phyloP scores from a whole-genome alignment of 352 stramenopile genomes.

The Phytophthora pistaciae region DNA sequence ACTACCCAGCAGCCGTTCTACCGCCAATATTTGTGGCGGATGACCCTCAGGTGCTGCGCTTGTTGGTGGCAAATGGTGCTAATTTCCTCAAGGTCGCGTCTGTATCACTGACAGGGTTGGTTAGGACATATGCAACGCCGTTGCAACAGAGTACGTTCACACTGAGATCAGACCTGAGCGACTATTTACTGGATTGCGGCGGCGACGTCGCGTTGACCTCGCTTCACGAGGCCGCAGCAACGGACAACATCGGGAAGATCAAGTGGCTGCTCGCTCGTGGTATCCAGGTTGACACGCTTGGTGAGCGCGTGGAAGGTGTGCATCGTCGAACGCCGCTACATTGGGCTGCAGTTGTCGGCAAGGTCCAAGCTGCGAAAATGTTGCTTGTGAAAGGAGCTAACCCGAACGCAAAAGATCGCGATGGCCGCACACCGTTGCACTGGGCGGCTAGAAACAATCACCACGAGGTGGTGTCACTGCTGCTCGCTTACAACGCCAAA shows the following conservation, averaged over 20 bases:
- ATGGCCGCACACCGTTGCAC: conserved; percentile 76
- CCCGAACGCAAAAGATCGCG: conserved; percentile 63
- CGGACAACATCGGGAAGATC: conserved; percentile 53
- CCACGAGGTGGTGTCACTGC: conserved; percentile 50
- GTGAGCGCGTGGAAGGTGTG: conserved; percentile 70
- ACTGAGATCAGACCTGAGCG: conserved; percentile 61
- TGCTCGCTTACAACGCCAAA: conserved; percentile 57
- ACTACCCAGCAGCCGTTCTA: conserved; percentile 62
- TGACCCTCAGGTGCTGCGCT: conserved; percentile 71
- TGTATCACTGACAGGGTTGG: conserved; percentile 49
- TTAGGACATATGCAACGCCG: conserved; percentile 56
- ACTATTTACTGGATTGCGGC: conserved; percentile 72
- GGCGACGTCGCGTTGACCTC: conserved; percentile 82
- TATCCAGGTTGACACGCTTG: conserved; percentile 56
- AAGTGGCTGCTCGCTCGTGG: conserved; percentile 53
- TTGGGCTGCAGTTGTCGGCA: conserved; percentile 74
- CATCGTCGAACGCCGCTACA: conserved; percentile 76
- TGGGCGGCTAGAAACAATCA: conserved; percentile 84
- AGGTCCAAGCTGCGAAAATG: conserved; percentile 37
- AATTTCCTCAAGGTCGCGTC: conserved; percentile 77
- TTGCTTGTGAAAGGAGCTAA: conserved; percentile 60
- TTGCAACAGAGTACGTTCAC: conserved; percentile 78
- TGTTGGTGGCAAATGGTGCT: conserved; percentile 67
- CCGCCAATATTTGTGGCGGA: conserved; percentile 83
- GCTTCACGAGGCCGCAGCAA: conserved; percentile 74